phyloP scores from a whole-genome alignment of 148 eudicot species.

The Vaccinium myrtillus region DNA sequence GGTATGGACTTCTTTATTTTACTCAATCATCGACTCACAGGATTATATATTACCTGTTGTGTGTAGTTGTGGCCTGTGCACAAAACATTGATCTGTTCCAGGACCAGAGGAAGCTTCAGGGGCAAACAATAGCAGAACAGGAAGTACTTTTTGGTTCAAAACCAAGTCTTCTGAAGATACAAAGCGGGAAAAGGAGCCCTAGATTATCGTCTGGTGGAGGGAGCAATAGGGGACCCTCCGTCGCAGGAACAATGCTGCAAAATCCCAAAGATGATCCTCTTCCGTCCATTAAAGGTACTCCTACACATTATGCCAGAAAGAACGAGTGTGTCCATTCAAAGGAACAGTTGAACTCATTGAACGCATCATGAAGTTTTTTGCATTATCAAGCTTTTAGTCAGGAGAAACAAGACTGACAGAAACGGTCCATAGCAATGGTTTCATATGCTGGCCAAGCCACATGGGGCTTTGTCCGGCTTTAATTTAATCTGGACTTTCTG shows the following conservation, averaged over 20 bases:
- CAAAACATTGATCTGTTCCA: slow-evolving; percentile 23
- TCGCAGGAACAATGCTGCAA: slow-evolving; percentile 51
- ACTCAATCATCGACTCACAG: background rate
- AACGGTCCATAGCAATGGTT: background rate
- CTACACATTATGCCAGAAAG: slow-evolving; percentile 54
- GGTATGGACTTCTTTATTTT: slow-evolving; percentile 38
- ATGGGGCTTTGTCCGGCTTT: background rate
- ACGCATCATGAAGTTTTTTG: no score
- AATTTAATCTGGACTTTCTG: no score
- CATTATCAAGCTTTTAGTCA: no score
- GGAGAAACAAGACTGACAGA: background rate
- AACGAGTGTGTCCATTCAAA: slow-evolving; percentile 23
- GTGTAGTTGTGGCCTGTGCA: background rate
- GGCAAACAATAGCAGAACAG: slow-evolving; percentile 73
- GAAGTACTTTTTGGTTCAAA: slow-evolving; percentile 83
- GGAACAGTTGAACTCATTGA: slow-evolving; percentile 11
- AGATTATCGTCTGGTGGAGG: slow-evolving; percentile 61
- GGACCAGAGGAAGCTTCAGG: slow-evolving; percentile 96
- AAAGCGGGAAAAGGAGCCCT: slow-evolving; percentile 56
- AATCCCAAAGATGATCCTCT: slow-evolving; percentile 50
- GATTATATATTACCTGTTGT: background rate
- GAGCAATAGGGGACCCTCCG: slow-evolving; percentile 47
- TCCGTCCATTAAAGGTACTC: slow-evolving; percentile 54
- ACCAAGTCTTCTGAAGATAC: slow-evolving; percentile 73
- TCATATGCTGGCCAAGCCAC: background rate